Evolutionary conservation across 176 grass and related monocot genomes (phyloP).

Genomic region (Urochloa ruziziensis): DNA sequence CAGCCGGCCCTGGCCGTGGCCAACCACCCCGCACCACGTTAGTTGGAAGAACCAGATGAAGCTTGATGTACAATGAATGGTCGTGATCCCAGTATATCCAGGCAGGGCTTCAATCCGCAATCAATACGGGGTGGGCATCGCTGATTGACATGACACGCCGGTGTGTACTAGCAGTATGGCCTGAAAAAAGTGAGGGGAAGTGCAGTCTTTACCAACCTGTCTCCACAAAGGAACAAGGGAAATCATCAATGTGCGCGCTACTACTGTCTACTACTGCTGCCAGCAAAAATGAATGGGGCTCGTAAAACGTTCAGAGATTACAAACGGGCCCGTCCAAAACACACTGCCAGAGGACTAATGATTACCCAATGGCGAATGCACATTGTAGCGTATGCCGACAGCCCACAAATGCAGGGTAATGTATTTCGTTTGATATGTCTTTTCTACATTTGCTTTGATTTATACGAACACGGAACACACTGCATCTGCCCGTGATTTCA

Average conservation of each 20-base stretch:
- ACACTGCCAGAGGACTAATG: not conserved
- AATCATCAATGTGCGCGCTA: not conserved
- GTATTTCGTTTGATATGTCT: too few species aligned
- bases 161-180: not conserved
- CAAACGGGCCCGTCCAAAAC: not conserved
- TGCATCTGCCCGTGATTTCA: too few species aligned
- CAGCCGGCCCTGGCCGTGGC: not conserved
- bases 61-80: not conserved
- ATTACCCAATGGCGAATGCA: not conserved
- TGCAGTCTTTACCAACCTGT: slow-evolving; percentile 42
- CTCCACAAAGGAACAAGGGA: slow-evolving; percentile 29
- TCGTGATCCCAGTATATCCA: not conserved
- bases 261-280: not conserved
- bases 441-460: too few species aligned
- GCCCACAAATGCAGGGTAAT: too few species aligned
- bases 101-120: slow-evolving; percentile 9
- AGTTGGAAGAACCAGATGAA: not conserved
- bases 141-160: not conserved
- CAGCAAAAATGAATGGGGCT: not conserved
- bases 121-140: slow-evolving; percentile 2
- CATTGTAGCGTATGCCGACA: not conserved
- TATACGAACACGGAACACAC: too few species aligned
- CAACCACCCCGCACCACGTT: not conserved
- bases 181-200: not conserved
- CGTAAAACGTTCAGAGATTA: slow-evolving; percentile 1